Percentiles rank a stretch among this genome's conserved stretches.
These are phyloP conservation scores for Dillenia suffruticosa DNA, from an alignment of 164 flowering plant species.

Conservation along the genomic window DNA sequence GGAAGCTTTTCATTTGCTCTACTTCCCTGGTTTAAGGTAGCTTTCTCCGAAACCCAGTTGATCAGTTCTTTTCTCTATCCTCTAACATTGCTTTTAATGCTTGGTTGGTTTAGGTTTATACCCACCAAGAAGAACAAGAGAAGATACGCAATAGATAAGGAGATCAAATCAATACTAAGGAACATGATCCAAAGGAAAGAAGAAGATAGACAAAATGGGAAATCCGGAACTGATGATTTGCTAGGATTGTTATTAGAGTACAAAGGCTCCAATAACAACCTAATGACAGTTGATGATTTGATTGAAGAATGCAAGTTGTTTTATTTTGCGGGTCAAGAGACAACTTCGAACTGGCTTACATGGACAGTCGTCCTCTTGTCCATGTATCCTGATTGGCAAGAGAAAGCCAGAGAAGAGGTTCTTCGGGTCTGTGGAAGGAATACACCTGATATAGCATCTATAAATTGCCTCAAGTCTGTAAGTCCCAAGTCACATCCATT, in stretches of 20 bases:
- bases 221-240: slow-evolving; percentile 22
- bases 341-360: slow-evolving; percentile 18
- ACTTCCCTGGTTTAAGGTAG: slow-evolving; percentile 51
- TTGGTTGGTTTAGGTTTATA: slow-evolving; percentile 20
- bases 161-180: slow-evolving; percentile 23
- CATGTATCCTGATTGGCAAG: slow-evolving; percentile 27
- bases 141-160: slow-evolving; percentile 19
- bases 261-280: slow-evolving; percentile 4
- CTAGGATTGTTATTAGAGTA: slow-evolving; percentile 30
- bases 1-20: slow-evolving; percentile 20
- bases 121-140: slow-evolving; percentile 37
- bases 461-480: slow-evolving; percentile 23
- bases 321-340: slow-evolving; percentile 22
- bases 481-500: slow-evolving; percentile 3
- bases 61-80: neutral
- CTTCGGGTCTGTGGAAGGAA: slow-evolving; percentile 13
- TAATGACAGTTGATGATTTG: slow-evolving; percentile 4
- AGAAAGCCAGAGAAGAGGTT: slow-evolving; percentile 23
- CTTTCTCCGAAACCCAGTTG: neutral
- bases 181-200: slow-evolving; percentile 18
- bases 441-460: slow-evolving; percentile 15
- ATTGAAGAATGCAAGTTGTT: slow-evolving; percentile 14
- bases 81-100: neutral
- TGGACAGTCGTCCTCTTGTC: slow-evolving; percentile 21
- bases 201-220: slow-evolving; percentile 11